These are phyloP conservation scores for Gracilaria domingensis DNA, from an alignment of 23 red algal genomes.

Conservation along the genomic window DNA sequence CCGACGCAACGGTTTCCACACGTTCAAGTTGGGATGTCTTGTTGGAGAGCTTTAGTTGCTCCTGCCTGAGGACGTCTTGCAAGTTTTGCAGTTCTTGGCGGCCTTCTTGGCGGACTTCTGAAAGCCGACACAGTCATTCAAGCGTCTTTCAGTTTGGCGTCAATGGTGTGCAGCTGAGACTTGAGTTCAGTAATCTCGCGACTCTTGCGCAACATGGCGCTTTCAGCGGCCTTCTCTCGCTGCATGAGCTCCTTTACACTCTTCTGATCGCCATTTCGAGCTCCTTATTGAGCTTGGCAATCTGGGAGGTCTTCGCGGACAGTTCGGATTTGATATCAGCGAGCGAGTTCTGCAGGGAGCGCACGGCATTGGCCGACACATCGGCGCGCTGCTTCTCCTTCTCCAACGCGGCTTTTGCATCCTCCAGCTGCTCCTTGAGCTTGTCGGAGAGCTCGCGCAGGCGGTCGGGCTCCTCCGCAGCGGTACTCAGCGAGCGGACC, in stretches of 20 bases:
- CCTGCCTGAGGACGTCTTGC: conserved; percentile 29
- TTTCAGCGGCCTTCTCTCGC: conserved; percentile 67
- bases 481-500: conserved; percentile 3
- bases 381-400: conserved; percentile 36
- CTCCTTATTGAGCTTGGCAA: conserved; percentile 59
- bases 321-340: conserved; percentile 29
- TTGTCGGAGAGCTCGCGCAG: not conserved
- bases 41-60: not conserved
- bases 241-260: conserved; percentile 59
- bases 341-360: conserved; percentile 37
- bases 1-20: conserved; percentile 24
- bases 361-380: conserved; percentile 37
- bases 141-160: conserved; percentile 33
- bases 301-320: conserved; percentile 19
- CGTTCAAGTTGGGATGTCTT: conserved; percentile 5
- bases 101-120: conserved; percentile 43
- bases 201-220: conserved; percentile 61
- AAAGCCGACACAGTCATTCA: conserved; percentile 51
- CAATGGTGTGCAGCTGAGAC: conserved; percentile 7
- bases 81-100: conserved; percentile 35
- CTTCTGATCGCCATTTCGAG: conserved; percentile 63
- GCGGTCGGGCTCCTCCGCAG: conserved; percentile 27
- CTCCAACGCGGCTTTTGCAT: conserved; percentile 39
- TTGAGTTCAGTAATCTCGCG: conserved; percentile 59
- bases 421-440: conserved; percentile 56